These are phyloP conservation scores for Rostrohypoxylon terebratum DNA, from an alignment of 495 filamentous ascomycete genomes.

Conservation along the genomic window DNA sequence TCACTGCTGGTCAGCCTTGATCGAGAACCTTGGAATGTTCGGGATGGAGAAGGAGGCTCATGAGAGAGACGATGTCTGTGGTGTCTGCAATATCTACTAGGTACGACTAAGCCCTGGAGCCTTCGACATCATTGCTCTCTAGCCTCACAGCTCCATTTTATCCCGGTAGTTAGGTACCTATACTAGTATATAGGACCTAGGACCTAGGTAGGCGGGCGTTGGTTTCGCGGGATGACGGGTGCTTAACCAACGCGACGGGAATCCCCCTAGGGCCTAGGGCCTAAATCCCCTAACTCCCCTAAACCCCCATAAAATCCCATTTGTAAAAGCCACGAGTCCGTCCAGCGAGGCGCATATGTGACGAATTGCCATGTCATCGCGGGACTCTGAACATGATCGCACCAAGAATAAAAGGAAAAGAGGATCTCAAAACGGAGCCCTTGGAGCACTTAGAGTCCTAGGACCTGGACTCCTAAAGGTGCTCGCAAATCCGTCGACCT, in stretches of 20 bases:
- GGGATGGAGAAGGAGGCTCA: slow-evolving; percentile 14
- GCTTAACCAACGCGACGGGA: slow-evolving; percentile 35
- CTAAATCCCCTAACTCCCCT: too few relatives aligned
- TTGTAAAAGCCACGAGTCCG: slow-evolving; percentile 29
- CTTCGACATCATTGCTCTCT: slow-evolving; percentile 22
- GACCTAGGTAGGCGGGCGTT: neutral
- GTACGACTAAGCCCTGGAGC: neutral
- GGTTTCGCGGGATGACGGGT: slow-evolving; percentile 10
- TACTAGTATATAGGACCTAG: too few relatives aligned
- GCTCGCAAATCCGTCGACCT: neutral
- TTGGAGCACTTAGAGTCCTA: neutral
- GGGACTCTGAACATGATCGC: neutral
- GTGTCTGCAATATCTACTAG: neutral
- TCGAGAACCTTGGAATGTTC: slow-evolving; percentile 17
- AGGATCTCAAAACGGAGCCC: slow-evolving; percentile 34
- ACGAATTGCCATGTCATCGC: slow-evolving; percentile 29
- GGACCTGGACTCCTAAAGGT: too few relatives aligned
- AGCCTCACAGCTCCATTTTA: slow-evolving; percentile 8
- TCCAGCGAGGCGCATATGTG: slow-evolving; percentile 15
- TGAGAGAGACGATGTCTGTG: slow-evolving; percentile 15
- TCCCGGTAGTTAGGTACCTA: slow-evolving; percentile 10
- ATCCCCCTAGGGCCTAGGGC: too few relatives aligned
- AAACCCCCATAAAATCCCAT: slow-evolving; percentile 10
- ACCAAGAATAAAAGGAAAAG: slow-evolving; percentile 17
- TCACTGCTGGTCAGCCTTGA: slow-evolving; percentile 24